Base-by-base conservation (phyloP, 2,329 filamentous ascomycete genomes). In the Trichoderma pleuroti region DNA sequence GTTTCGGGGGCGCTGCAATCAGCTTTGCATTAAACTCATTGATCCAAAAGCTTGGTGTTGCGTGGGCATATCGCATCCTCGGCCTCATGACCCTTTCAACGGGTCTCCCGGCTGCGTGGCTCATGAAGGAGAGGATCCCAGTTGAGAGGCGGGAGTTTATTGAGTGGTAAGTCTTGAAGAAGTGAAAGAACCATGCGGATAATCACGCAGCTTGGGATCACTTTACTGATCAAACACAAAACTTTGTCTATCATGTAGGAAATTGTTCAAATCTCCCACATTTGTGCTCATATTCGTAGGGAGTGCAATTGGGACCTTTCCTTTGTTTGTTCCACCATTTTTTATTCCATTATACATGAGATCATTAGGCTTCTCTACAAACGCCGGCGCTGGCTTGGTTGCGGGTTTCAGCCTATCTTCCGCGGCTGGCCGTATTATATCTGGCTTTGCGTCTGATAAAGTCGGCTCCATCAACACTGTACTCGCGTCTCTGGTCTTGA, bases 341-440 rank as follows among this genome's bases (percentile, higher is more conserved):
- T 89, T 89, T 75, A 78, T 89, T 3, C 87, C 87, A 0, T 78
- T 88, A 1, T 87, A 87, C 74, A 82, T 81, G 21, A 77, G 80
- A 11, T 85, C 86, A 0, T 78, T 90, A 4, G 84, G 85, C 0
- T 78, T 89, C 21, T 82, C 82, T 0, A 81, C 85, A 2, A 80
- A 79, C 10, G 81, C 80, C 0, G 87, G 86, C 0, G 87, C 88
- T 0, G 86, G 81, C 24, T 79, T 90, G 0, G 82, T 90, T 0
- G 87, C 87, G 0, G 86, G 83, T 1, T 90, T 89, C 79, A 88
- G 88, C 75, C 84, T 87, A 54, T 83, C 85, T 1, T 88, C 87
- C 0, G 86, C 87, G 0, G 72, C 88, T 10, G 87, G 88, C 0
- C 81, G 88, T 21, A 78, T 90, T 8, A 73, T 81, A 8, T 85